A percentile compares a stretch with the other conserved stretches of the same genome.
Evolutionary conservation across 768 basidiomycete genomes (phyloP).

Genomic region (Crepidotus variabilis): DNA sequence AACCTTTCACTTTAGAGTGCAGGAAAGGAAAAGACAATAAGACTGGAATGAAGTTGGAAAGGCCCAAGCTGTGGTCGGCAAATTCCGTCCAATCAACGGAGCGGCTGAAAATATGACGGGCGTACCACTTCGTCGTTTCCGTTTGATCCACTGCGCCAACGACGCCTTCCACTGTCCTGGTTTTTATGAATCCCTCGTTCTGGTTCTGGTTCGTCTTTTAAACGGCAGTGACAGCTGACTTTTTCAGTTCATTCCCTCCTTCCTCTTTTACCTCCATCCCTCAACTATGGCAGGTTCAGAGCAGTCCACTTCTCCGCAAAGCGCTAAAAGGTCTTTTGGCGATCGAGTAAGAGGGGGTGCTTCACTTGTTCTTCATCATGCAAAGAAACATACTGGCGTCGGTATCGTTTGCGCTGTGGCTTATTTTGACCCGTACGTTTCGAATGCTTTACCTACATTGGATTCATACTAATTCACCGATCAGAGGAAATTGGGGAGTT

Average conservation of each 20-base stretch:
- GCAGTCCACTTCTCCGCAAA: constrained; percentile 7
- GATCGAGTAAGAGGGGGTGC: constrained; percentile 29
- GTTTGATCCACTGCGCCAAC: constrained; percentile 13
- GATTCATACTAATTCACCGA: constrained; percentile 5
- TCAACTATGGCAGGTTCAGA: constrained; percentile 24
- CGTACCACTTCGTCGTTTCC: constrained; percentile 39
- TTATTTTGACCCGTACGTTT: constrained; percentile 78
- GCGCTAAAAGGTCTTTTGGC: constrained; percentile 5
- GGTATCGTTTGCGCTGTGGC: constrained; percentile 88
- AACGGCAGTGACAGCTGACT: constrained; percentile 5
- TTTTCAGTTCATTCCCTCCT: constrained; percentile 8
- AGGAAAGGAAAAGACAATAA: background rate
- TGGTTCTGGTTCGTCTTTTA: constrained; percentile 10
- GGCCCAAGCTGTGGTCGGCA: background rate
- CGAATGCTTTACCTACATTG: constrained; percentile 1
- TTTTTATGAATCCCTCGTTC: constrained; percentile 28
- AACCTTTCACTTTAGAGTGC: background rate
- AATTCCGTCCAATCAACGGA: background rate
- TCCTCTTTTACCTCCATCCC: constrained; percentile 12
- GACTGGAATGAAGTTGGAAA: background rate
- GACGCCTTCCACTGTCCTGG: constrained; percentile 34
- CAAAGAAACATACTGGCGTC: constrained; percentile 67
- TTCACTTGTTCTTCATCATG: constrained; percentile 41
- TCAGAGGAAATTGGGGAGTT: constrained; percentile 87
- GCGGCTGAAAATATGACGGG: constrained; percentile 14